Evolutionary conservation across 805 yeast genomes (phyloP), one percentile per base, ranked within the genome.

Genomic region (Teunomyces cretensis): DNA sequence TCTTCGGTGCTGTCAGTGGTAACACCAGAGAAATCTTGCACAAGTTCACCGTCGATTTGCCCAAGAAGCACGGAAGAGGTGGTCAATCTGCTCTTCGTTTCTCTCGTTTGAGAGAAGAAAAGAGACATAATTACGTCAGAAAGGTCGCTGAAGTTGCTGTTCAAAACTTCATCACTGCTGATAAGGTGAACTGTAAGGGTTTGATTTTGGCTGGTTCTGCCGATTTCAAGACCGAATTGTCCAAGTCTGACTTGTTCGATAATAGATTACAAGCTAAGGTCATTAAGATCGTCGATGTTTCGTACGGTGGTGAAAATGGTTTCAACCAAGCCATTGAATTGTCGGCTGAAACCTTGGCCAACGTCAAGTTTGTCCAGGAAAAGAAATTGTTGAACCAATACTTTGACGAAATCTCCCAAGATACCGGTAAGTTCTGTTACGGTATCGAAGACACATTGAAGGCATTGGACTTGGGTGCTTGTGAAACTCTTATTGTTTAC

Each of bases 21-120:
- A 94, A 94, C 74, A 91, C 96, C 39, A 86, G 99, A 76, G 97
- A 94, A 51, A 88, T 94, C 37, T 76, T 94, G 62, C 96, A 92
- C 71, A 94, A 94, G 71, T 94, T 94, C 72, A 86, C 76, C 1
- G 99, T 94, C 45, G 99, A 94, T 70, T 78, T 94, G 60, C 99
- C 99, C 60, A 94, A 94, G 78, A 94, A 94, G 88, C 99, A 94
- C 78, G 99, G 99, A 62, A 87, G 99, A 80, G 99, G 99, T 87
- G 99, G 99, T 86, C 99, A 94, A 76, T 94, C 99, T 51, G 99
- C 99, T 37, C 67, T 94, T 57, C 98, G 99, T 88, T 94, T 94
- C 78, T 85, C 97, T 19, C 91, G 99, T 79, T 79, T 94, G 69
- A 87, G 99, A 80, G 99, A 94, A 59, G 99, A 94, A 73, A 94